phyloP scores from a whole-genome alignment of 495 filamentous ascomycete species.

The Astrocystis sublimbata region DNA sequence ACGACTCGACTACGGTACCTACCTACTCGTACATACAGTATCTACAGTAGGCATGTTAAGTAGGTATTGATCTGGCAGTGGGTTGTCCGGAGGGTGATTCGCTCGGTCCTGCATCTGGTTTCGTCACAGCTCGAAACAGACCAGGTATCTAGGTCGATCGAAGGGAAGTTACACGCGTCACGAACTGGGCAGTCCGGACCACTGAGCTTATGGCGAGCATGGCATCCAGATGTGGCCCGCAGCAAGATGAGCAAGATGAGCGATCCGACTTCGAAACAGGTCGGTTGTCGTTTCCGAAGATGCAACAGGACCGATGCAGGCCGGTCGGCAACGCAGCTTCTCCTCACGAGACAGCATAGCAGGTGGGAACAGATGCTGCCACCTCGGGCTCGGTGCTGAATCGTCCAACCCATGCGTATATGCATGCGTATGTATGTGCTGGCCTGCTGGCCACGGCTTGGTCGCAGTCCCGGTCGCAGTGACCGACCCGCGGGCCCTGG shows the following conservation, averaged over 20 bases:
- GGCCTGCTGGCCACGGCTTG: conserved; percentile 11
- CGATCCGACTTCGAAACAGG: conserved; percentile 13
- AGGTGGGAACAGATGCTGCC: conserved; percentile 9
- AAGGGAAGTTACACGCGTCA: conserved; percentile 10
- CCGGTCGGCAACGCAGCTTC: not conserved
- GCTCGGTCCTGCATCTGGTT: not conserved
- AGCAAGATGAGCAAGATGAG: not conserved
- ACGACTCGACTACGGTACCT: no score
- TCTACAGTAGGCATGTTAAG: not conserved
- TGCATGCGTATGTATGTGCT: no score
- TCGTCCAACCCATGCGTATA: no score
- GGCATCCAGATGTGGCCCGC: conserved; percentile 14
- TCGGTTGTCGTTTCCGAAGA: conserved; percentile 20
- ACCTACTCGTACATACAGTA: not conserved
- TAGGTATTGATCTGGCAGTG: not conserved
- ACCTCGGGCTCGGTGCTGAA: conserved; percentile 19
- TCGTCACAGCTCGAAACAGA: not conserved
- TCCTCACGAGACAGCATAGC: not conserved
- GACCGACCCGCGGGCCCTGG: conserved; percentile 10
- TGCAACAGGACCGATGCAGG: conserved; percentile 10
- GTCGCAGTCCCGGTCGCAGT: conserved; percentile 21
- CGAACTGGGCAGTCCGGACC: conserved; percentile 1
- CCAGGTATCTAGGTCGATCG: conserved; percentile 7
- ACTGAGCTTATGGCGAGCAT: not conserved
- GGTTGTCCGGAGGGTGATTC: not conserved